Evolutionary conservation across 75 land plant genomes (phyloP).

Genomic region (Gnetum montanum): DNA sequence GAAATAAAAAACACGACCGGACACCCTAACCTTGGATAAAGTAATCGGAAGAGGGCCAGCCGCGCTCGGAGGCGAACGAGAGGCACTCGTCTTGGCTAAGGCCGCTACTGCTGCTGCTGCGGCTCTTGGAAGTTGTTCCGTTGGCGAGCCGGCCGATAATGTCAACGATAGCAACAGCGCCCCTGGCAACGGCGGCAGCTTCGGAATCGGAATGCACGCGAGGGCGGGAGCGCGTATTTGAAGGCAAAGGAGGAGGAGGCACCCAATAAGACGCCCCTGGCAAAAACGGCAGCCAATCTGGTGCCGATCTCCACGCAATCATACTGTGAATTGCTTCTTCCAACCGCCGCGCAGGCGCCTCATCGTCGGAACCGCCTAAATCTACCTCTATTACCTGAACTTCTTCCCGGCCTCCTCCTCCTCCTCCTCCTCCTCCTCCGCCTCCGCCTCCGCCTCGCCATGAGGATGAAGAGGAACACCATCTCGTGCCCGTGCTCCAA

Average conservation of each 20-base stretch:
- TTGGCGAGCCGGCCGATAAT: background rate
- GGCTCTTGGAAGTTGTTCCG: background rate
- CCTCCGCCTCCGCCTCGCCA: too few relatives aligned
- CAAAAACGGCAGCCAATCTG: slow-evolving; percentile 39
- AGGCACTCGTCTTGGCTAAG: background rate
- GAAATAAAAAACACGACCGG: too few relatives aligned
- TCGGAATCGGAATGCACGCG: too few relatives aligned
- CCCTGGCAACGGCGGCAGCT: too few relatives aligned
- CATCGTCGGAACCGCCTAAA: background rate
- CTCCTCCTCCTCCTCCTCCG: too few relatives aligned
- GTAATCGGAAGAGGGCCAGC: slow-evolving; percentile 10
- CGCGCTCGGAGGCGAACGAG: slow-evolving; percentile 2
- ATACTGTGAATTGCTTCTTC: slow-evolving; percentile 32
- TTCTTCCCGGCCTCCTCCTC: too few relatives aligned
- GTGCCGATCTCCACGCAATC: slow-evolving; percentile 22
- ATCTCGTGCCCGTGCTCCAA: too few relatives aligned
- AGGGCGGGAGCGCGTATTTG: too few relatives aligned
- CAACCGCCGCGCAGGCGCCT: background rate
- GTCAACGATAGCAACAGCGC: too few relatives aligned
- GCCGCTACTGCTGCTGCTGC: background rate
- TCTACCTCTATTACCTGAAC: background rate
- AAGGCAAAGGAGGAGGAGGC: too few relatives aligned
- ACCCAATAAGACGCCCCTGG: slow-evolving; percentile 47
- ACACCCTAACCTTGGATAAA: slow-evolving; percentile 10
- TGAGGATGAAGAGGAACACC: too few relatives aligned